Conservation (phyloP, 2,329 filamentous ascomycete genomes). For the Aspergillus intermedius region DNA sequence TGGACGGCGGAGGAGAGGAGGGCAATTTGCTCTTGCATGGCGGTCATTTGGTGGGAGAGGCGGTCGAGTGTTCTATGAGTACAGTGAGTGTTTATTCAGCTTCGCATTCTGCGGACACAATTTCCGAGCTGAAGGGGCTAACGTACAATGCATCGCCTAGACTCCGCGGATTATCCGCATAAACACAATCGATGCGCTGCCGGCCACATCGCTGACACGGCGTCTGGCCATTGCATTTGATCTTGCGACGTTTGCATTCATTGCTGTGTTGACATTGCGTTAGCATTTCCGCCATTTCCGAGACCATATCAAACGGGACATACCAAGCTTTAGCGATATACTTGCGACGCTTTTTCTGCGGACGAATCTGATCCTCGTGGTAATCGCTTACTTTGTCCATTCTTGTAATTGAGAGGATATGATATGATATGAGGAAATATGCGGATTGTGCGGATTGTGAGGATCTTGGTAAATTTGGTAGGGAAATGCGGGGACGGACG, state of each 20-base stretch:
- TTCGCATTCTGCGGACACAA: background rate
- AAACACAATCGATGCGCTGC: constrained; percentile 32
- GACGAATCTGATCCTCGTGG: constrained; percentile 23
- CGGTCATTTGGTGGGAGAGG: constrained; percentile 25
- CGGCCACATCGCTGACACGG: constrained; percentile 56
- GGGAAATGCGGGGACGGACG: background rate
- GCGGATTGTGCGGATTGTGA: too few species aligned
- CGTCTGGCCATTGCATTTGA: constrained; percentile 59
- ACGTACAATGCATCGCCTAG: constrained; percentile 1
- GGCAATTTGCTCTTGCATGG: constrained; percentile 62
- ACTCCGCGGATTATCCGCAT: constrained; percentile 41
- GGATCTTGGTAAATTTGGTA: too few species aligned
- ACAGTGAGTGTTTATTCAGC: background rate
- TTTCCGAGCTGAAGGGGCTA: background rate
- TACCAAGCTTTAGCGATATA: constrained; percentile 61
- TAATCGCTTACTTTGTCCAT: background rate
- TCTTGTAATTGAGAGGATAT: background rate
- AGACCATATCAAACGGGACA: constrained; percentile 10
- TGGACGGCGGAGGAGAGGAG: constrained; percentile 66
- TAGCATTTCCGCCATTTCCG: too few species aligned
- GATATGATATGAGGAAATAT: too few species aligned
- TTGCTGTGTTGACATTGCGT: constrained; percentile 37
- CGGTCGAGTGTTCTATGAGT: constrained; percentile 17
- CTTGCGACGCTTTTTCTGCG: constrained; percentile 54
- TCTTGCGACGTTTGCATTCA: constrained; percentile 59